These are phyloP conservation scores for Penicillium bialowiezense DNA, from an alignment of 495 filamentous ascomycete genomes.

Conservation along the genomic window DNA sequence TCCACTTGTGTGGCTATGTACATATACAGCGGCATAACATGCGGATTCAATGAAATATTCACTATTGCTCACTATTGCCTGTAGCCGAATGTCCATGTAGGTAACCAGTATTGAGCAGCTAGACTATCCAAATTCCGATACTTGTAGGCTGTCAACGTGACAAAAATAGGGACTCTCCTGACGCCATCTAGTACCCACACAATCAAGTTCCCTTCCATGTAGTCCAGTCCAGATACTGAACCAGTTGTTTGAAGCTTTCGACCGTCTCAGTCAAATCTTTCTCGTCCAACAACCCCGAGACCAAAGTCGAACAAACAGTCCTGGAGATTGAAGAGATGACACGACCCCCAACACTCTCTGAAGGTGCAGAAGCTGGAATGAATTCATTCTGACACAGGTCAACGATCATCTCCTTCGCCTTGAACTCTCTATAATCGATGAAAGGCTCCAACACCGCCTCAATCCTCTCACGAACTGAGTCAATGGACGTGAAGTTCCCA, in stretches of 20 bases:
- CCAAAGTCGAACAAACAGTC: constrained; percentile 3
- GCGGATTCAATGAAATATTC: not conserved
- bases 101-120: no score
- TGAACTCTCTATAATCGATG: not conserved
- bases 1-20: not conserved
- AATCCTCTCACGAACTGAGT: not conserved
- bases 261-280: not conserved
- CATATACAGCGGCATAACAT: not conserved
- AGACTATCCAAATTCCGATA: no score
- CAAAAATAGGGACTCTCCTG: no score
- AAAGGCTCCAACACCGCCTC: not conserved
- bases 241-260: not conserved
- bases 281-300: not conserved
- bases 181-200: not conserved
- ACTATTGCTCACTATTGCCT: not conserved
- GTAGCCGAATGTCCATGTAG: no score
- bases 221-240: constrained; percentile 3
- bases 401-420: not conserved
- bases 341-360: not conserved
- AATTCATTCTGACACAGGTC: not conserved
- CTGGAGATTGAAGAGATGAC: constrained; percentile 1
- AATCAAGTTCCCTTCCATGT: not conserved
- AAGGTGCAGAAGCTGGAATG: constrained; percentile 6
- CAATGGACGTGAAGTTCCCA: not conserved
- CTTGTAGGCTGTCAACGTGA: not conserved